Evolutionary conservation across 352 stramenopile species (phyloP), one percentile per base, ranked within the genome.

Genomic region (Phytophthora chlamydospora): DNA sequence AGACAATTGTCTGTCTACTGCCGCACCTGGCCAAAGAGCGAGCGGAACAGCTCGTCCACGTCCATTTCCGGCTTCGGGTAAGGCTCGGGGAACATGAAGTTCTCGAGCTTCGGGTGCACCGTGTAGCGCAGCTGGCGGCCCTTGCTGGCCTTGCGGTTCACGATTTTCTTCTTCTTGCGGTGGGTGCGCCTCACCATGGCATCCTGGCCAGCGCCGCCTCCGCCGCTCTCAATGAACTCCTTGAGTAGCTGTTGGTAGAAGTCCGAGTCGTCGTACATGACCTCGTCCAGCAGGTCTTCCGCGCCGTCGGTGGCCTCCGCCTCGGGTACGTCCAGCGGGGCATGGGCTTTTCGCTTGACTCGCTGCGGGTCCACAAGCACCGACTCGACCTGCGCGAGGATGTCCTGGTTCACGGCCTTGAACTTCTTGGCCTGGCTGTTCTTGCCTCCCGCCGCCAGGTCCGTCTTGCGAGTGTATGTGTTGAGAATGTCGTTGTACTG

Each of bases 211-310:
- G 67, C 69, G 36, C 83, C 80, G 42, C 61, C 56, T 42, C 76
- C 77, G 27, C 83, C 81, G 56, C 74, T 90, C 39, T 96, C 88
- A 27, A 96, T 92, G 60, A 91, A 96, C 64, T 96, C 88, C 60
- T 96, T 96, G 17, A 96, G 68, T 40, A 96, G 68, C 66, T 96
- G 88, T 71, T 96, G 85, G 71, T 93, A 94, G 58, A 94, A 94
- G 46, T 93, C 85, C 38, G 83, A 83, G 71, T 96, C 88, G 59
- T 96, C 85, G 58, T 96, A 96, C 80, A 91, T 89, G 52, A 87
- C 67, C 50, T 96, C 88, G 39, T 96, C 85, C 31, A 96, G 68
- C 19, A 68, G 43, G 24, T 90, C 78, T 19, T 83, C 73, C 16
- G 59, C 27, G 17, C 50, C 54, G 19, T 78, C 70, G 33, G 52